Base-by-base conservation (phyloP, 2,329 filamentous ascomycete species). In the Colletotrichum acutatum region DNA sequence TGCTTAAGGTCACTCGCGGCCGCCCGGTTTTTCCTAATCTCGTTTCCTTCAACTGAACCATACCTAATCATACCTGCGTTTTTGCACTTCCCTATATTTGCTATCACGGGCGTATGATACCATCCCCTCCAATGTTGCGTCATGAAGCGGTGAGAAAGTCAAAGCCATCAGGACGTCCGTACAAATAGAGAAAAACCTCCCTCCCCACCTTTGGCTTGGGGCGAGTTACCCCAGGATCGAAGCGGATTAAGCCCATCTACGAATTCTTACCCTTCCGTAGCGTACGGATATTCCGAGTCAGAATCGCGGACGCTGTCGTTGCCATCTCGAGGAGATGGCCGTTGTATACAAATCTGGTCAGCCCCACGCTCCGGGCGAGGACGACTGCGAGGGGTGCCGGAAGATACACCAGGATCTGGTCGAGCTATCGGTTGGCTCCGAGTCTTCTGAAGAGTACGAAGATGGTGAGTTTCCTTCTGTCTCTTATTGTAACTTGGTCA, bases 61-160 rank as follows among this genome's bases (percentile, higher is more conserved):
- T 54, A 66, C 61, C 42, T 49, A n/a, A 49, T 42, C 70, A 72
- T 65, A 54, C 62, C 62, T 57, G 4, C 32, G 24, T 5, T 22
- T 24, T 24, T 19, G 22, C 42, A 54, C 14, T 46, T 37, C 28
- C 42, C 26, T 61, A 16, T 42, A 7, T 42, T 7, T 49, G 32
- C 59, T 57, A 58, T 28, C 56, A 37, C 49, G 26, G 24, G 58
- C 71, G 16, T 28, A 71, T 75, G 74, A 75, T 75, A 74, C 74
- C 68, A 74, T 75, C 49, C 49, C 37, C 28, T 70, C 54, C 22
- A 53, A 73, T 66, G 61, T 75, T 67, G 68, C 74, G 74, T 74
- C 74, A 75, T 74, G 63, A 68, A 74, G 65, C 66, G 71, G 70
- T 71, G 71, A 71, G 62, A 53, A n/a, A 63, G 42, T 67, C 71